A percentile compares a stretch with the other conserved stretches of the same genome.
These are phyloP conservation scores for Microcyclospora pomicola DNA, from an alignment of 2,329 filamentous ascomycete species.

Conservation along the genomic window DNA sequence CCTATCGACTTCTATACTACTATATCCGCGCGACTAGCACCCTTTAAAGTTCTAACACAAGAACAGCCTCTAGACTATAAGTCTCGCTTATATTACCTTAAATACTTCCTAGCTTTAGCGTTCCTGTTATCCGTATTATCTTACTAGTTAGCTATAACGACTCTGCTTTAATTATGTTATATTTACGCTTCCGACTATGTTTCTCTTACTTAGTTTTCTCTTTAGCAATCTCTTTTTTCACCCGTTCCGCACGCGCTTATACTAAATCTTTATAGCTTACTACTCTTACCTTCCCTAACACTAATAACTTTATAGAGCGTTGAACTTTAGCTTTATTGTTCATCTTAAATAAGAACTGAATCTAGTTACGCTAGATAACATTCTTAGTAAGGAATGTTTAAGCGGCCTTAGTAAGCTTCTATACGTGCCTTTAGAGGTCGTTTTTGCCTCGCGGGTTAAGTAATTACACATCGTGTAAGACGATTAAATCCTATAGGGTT, in stretches of 20 bases:
- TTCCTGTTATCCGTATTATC: too few relatives aligned
- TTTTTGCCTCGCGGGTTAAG: neutral
- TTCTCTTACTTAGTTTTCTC: too few relatives aligned
- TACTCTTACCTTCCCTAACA: slow-evolving; percentile 16
- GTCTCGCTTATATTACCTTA: too few relatives aligned
- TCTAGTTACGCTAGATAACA: slow-evolving; percentile 1
- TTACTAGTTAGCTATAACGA: too few relatives aligned
- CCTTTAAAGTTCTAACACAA: too few relatives aligned
- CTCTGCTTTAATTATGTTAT: too few relatives aligned
- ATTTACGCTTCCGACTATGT: neutral
- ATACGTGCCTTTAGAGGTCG: neutral
- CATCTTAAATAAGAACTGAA: slow-evolving; percentile 10
- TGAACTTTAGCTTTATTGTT: slow-evolving; percentile 19
- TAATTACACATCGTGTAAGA: neutral
- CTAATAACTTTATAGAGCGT: slow-evolving; percentile 11
- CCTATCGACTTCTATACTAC: too few relatives aligned
- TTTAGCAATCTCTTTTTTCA: slow-evolving; percentile 7
- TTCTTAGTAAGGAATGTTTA: neutral
- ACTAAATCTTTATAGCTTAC: slow-evolving; percentile 15
- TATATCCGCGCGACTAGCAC: too few relatives aligned
- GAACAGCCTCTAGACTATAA: too few relatives aligned
- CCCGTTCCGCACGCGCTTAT: slow-evolving; percentile 10
- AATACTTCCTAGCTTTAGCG: too few relatives aligned
- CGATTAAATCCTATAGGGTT: neutral
- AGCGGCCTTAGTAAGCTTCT: slow-evolving; percentile 2